Evolutionary conservation across 2,329 filamentous ascomycete species (phyloP).

Genomic region (Macrophomina pseudophaseolina): DNA sequence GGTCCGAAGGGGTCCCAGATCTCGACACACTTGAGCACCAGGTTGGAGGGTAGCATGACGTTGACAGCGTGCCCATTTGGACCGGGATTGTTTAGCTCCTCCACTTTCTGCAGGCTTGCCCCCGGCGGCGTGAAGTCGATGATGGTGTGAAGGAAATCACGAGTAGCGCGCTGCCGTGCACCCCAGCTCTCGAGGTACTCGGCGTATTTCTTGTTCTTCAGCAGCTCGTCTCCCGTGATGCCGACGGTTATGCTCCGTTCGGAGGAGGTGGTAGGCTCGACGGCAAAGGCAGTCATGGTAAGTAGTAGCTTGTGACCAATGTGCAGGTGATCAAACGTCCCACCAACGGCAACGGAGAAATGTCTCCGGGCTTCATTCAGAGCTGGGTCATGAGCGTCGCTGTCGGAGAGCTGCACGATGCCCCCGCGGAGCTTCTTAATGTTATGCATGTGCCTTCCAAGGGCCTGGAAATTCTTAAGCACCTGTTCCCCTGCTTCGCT

Average conservation of each 20-base stretch:
- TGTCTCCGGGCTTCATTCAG: conserved; percentile 47
- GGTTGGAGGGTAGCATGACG: conserved; percentile 63
- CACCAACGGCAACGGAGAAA: conserved; percentile 77
- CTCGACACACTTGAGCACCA: conserved; percentile 78
- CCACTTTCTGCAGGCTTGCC: conserved; percentile 47
- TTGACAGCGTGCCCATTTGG: conserved; percentile 60
- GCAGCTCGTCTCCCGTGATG: conserved; percentile 83
- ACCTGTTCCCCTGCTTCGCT: conserved; percentile 68
- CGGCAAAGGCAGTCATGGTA: conserved; percentile 79
- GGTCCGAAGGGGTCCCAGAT: conserved; percentile 90
- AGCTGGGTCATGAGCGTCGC: conserved; percentile 18
- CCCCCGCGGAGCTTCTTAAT: conserved; percentile 44
- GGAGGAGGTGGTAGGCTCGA: conserved; percentile 49
- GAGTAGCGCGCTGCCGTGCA: conserved; percentile 69
- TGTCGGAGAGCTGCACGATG: conserved; percentile 37
- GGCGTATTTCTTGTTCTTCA: conserved; percentile 87
- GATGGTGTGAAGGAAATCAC: conserved; percentile 71
- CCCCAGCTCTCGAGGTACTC: conserved; percentile 83
- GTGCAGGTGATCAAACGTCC: conserved; percentile 96
- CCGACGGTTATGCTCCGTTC: conserved; percentile 74
- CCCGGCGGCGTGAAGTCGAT: conserved; percentile 62
- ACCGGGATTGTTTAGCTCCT: conserved; percentile 52
- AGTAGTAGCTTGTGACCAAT: conserved; percentile 95
- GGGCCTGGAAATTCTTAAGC: conserved; percentile 51
- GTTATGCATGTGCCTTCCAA: conserved; percentile 37